These are phyloP conservation scores for Xylaria sp. DNA, from an alignment of 2,329 filamentous ascomycete genomes.

Conservation along the genomic window DNA sequence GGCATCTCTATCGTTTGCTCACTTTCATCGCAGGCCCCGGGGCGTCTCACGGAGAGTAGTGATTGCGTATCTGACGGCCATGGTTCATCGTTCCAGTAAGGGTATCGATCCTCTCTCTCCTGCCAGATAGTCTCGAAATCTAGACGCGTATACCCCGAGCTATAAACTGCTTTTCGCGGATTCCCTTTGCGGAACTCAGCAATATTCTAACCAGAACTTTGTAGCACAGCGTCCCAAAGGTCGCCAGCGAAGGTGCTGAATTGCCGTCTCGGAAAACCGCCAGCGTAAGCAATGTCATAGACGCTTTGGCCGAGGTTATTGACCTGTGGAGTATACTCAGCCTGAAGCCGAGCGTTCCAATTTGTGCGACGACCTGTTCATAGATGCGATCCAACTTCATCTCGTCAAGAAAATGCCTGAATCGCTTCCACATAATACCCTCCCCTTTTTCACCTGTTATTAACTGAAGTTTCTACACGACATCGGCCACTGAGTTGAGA, in stretches of 20 bases:
- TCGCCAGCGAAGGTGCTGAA: not conserved
- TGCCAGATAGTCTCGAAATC: slow-evolving; percentile 7
- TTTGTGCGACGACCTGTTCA: not conserved
- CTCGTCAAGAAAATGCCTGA: slow-evolving; percentile 8
- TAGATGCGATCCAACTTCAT: not conserved
- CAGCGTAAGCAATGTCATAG: not conserved
- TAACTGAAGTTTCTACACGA: not conserved
- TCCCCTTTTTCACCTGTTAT: not conserved
- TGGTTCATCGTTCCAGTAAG: slow-evolving; percentile 7
- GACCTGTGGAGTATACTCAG: not conserved
- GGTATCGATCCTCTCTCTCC: slow-evolving; percentile 2
- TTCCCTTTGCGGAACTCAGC: too few relatives aligned
- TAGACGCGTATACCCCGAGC: not conserved
- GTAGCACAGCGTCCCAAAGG: slow-evolving; percentile 4
- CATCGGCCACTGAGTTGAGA: not conserved
- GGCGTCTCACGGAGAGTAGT: not conserved
- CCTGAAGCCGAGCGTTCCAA: not conserved
- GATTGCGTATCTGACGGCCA: not conserved
- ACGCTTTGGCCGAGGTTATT: not conserved
- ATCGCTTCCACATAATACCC: slow-evolving; percentile 6
- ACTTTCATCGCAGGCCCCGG: not conserved
- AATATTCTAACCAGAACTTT: not conserved
- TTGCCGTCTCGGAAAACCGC: not conserved
- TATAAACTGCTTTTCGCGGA: not conserved
- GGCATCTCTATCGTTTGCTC: not conserved